Percentiles rank a stretch among this genome's conserved stretches.
Evolutionary conservation across 2,329 filamentous ascomycete species (phyloP).

Genomic region (Pseudonectria buxi): DNA sequence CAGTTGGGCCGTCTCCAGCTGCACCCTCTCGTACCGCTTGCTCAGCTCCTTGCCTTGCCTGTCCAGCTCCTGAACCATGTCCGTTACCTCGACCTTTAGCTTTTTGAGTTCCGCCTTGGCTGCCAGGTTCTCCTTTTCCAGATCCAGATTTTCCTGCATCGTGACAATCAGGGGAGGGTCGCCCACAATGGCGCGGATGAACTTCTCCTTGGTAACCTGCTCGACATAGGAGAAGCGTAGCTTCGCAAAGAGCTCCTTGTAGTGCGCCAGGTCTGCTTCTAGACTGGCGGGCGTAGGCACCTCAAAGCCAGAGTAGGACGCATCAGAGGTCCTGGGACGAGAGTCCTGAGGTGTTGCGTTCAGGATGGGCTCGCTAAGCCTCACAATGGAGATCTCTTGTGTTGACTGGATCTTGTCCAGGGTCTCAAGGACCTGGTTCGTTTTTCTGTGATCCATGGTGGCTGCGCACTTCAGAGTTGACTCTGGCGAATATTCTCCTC

Average conservation of each 20-base stretch:
- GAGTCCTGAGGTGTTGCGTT: constrained; percentile 36
- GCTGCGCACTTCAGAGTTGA: neutral
- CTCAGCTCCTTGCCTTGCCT: constrained; percentile 52
- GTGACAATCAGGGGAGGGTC: constrained; percentile 83
- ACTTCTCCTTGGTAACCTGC: constrained; percentile 97
- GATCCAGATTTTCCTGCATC: constrained; percentile 69
- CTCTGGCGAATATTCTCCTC: too few relatives aligned
- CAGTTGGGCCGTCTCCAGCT: constrained; percentile 41
- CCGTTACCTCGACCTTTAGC: constrained; percentile 71
- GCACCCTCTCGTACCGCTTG: constrained; percentile 44
- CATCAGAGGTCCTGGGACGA: constrained; percentile 61
- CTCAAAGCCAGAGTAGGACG: constrained; percentile 57
- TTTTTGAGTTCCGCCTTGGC: constrained; percentile 71
- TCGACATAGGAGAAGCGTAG: constrained; percentile 96
- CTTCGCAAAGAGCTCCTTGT: constrained; percentile 93
- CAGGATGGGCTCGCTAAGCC: constrained; percentile 68
- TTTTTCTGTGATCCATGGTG: constrained; percentile 26
- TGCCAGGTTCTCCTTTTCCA: constrained; percentile 62
- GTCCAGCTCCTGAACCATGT: constrained; percentile 68
- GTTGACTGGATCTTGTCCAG: constrained; percentile 48
- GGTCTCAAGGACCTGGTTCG: constrained; percentile 37
- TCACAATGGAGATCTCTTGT: constrained; percentile 65
- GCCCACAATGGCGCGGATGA: constrained; percentile 85
- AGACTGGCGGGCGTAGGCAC: constrained; percentile 68
- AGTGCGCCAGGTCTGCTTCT: constrained; percentile 78